Base-by-base conservation (phyloP, 768 basidiomycete species). In the Hirschioporus abietinus region DNA sequence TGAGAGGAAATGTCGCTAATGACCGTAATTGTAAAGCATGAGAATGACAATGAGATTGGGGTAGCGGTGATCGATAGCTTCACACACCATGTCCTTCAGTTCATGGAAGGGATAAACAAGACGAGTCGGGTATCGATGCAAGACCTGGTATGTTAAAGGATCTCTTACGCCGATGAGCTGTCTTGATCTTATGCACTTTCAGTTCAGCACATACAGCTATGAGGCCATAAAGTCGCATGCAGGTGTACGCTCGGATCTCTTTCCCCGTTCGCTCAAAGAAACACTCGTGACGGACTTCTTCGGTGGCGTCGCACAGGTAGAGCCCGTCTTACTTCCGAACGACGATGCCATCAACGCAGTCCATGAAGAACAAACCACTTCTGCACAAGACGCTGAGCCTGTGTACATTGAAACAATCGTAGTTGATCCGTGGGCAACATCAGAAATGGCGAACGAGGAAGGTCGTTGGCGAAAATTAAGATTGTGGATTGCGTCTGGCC, bases 61-160 rank as follows among this genome's bases (percentile, higher is more conserved):
- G 93, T 99, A 0, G 89, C 95, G 0, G 95, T 99, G 63, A 97
- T 98, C 68, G 97, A 99, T 74, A 87, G 88, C 17, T 99, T 87
- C 74, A 99, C 96, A 0, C 97, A 99, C 78, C 91, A 91, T 72
- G 82, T 96, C 30, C 86, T 99, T 10, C 85, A 95, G 69, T 95
- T 87, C 76, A 88, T 99, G 83, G 97, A 99, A 75, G 84, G 86
- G 20, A 89, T 96, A 71, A 93, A 95, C 78, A 97, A 97, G 77
- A 96, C 96, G 0, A 91, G 89, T 62, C 85, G 87, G 59, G 82
- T 83, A 20, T 90, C 91, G 17, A 84, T 96, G 83, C 82, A 88
- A 65, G 92, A 96, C 72, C 82, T 97, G 63, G 95, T 95, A 67
- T 59, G 90, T 80, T n/a, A 4, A 27, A 36, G 30, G 62, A 42